Conservation (phyloP, 345 rosid species). For the Arabidopsis arenosa region DNA sequence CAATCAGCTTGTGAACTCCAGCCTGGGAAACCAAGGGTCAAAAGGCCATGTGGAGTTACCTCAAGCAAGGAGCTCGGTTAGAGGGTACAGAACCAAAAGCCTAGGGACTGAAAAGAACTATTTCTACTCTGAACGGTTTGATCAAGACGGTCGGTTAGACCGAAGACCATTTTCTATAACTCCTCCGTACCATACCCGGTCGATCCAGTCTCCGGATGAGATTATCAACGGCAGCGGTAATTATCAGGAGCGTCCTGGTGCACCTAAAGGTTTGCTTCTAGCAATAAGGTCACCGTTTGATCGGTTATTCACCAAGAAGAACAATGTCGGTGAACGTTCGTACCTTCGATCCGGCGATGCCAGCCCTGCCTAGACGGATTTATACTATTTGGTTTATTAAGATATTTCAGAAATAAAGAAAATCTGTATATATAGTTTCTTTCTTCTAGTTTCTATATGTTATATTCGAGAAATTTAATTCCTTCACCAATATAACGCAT, state of each 20-base stretch:
- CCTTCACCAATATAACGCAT: not conserved
- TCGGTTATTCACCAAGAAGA: constrained; percentile 35
- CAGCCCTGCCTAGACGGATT: constrained; percentile 36
- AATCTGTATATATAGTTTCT: constrained; percentile 7
- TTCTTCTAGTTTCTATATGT: constrained; percentile 1
- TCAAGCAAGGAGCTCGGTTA: constrained; percentile 58
- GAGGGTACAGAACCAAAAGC: constrained; percentile 63
- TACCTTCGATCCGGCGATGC: constrained; percentile 51
- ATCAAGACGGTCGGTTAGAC: constrained; percentile 45
- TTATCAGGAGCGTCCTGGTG: constrained; percentile 43
- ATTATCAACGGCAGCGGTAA: not conserved
- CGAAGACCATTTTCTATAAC: constrained; percentile 49
- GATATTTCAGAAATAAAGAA: not conserved
- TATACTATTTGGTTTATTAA: not conserved
- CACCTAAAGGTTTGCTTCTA: constrained; percentile 47
- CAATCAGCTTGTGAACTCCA: constrained; percentile 48
- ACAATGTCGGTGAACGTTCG: constrained; percentile 55
- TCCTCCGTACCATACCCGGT: constrained; percentile 55
- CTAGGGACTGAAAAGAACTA: constrained; percentile 45
- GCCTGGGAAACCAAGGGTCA: constrained; percentile 43
- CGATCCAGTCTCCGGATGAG: constrained; percentile 41
- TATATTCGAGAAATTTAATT: not conserved
- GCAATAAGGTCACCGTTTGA: constrained; percentile 52
- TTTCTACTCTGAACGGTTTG: constrained; percentile 57
- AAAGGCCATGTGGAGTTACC: constrained; percentile 63